Base-by-base conservation (phyloP, 345 rosid genomes). In the Chamaenerion angustifolium region DNA sequence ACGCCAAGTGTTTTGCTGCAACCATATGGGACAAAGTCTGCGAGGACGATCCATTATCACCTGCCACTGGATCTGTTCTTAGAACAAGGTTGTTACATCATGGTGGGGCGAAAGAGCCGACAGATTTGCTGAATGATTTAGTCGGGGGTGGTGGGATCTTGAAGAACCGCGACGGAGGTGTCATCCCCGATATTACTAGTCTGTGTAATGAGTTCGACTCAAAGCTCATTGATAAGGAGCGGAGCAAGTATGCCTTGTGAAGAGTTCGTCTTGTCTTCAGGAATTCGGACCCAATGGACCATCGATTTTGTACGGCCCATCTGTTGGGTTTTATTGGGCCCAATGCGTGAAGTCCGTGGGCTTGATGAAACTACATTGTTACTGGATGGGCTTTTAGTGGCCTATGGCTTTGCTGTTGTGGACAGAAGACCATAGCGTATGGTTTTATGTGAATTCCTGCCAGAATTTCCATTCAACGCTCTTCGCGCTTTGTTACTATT, bases 71-170 rank as follows among this genome's bases (percentile, higher is more conserved):
- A 52, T 66, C 66, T 31, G 70, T 77, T 19, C 77, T 92, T 8
- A 71, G 95, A 60, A 76, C 75, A 42, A 84, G 80, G 54, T 53
- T 87, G 49, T 72, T 92, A 42, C 80, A 63, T 67, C 80, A 82
- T 53, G 95, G 96, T 49, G 98, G 98, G 69, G 95, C 96, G 11
- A 87, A 80, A 72, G 90, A 82, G 46, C 78, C 98, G 42, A 68
- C 68, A 16, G 85, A 75, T 62, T 47, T 92, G 52, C 71, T 92
- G 50, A 73, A 50, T 13, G 93, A 81, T 75, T 61, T 92, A 11
- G 82, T 63, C 0, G 56, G 62, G 27, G 88, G 85, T n/a, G 63
- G 75, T 55, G 87, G 80, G 21, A 75, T 84, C 42, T 11, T 87
- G 44, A 75, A 59, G 58, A 42, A 69, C 42, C 57, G 43, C 42